phyloP scores from a whole-genome alignment of 192 early-diverging fungal genomes.

The Mortierella claussenii region DNA sequence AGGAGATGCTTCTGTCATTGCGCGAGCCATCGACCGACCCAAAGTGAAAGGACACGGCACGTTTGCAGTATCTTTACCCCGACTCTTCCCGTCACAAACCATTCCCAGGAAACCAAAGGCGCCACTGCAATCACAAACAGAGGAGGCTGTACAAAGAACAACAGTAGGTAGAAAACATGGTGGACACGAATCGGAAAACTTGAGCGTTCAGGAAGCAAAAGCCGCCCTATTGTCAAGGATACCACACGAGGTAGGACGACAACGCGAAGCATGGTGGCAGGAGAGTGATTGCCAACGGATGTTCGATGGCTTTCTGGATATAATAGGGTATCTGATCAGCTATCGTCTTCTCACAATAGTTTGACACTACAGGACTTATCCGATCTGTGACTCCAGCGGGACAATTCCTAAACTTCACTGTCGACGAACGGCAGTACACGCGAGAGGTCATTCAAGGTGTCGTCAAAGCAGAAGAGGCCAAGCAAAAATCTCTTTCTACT shows the following conservation, averaged over 20 bases:
- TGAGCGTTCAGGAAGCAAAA: conserved; percentile 1
- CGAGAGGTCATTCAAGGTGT: conserved; percentile 64
- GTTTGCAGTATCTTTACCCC: conserved; percentile 45
- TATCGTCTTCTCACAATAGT: neutral
- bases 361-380: conserved; percentile 45
- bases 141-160: too few species aligned
- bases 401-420: conserved; percentile 75
- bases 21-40: conserved; percentile 40
- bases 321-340: neutral
- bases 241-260: conserved; percentile 29
- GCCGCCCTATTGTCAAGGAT: conserved; percentile 6
- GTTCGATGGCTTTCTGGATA: neutral
- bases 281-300: neutral
- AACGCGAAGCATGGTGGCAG: too few species aligned
- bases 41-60: conserved; percentile 49
- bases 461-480: conserved; percentile 43
- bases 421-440: conserved; percentile 61
- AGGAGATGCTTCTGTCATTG: conserved; percentile 18
- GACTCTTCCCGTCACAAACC: conserved; percentile 27
- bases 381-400: conserved; percentile 62
- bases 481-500: neutral
- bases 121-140: too few species aligned
- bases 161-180: too few species aligned
- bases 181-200: too few species aligned
- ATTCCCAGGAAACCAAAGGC: too few species aligned